A percentile compares a stretch with the other conserved stretches of the same genome.
These are phyloP conservation scores for Alternaria rosae DNA, from an alignment of 2,329 filamentous ascomycete genomes.

Conservation along the genomic window DNA sequence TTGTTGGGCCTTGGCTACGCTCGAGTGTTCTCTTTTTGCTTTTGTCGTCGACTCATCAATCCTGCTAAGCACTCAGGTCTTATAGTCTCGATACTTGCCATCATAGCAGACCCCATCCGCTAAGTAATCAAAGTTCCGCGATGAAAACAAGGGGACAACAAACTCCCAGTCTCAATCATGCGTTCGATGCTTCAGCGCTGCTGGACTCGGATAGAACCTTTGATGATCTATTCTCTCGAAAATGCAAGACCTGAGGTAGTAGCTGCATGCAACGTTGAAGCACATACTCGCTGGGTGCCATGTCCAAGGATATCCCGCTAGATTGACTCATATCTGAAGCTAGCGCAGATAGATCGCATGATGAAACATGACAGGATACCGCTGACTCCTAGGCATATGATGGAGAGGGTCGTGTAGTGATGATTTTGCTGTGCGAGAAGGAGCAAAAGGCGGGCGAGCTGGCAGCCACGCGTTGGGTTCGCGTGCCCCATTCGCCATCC, in stretches of 20 bases:
- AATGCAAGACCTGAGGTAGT: background rate
- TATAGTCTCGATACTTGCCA: background rate
- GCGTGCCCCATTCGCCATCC: background rate
- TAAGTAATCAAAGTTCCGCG: background rate
- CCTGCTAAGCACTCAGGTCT: background rate
- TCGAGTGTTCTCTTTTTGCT: background rate
- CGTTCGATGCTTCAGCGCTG: background rate
- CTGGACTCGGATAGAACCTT: background rate
- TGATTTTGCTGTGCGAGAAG: background rate
- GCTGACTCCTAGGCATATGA: no score
- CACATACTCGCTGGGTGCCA: background rate
- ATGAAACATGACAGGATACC: background rate
- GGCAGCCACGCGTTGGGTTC: background rate
- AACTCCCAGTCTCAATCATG: no score
- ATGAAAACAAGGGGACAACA: no score
- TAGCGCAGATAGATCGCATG: background rate
- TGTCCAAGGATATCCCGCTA: background rate
- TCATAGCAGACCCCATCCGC: background rate
- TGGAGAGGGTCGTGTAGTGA: background rate
- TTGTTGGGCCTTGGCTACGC: background rate
- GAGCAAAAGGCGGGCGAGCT: background rate
- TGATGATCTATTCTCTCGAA: background rate
- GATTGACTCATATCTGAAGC: background rate
- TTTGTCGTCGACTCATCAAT: background rate
- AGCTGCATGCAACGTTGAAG: no score